Percentiles rank a stretch among this genome's conserved stretches.
These are phyloP conservation scores for Beauveria asiatica DNA, from an alignment of 2,329 filamentous ascomycete species.

Conservation along the genomic window DNA sequence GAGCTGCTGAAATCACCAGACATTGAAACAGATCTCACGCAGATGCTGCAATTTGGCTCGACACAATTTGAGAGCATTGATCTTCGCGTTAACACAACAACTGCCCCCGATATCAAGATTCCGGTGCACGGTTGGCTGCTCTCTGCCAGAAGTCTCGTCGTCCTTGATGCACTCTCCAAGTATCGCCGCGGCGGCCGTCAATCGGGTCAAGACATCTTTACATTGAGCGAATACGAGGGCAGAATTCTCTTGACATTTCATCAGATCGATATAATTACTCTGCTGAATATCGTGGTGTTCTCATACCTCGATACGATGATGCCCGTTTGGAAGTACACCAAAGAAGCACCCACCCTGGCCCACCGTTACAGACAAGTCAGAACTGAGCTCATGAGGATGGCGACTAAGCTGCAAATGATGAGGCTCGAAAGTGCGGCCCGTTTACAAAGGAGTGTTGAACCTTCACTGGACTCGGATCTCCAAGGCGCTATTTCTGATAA, in stretches of 20 bases:
- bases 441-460: conserved; percentile 58
- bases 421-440: conserved; percentile 70
- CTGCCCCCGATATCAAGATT: conserved; percentile 59
- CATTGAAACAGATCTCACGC: conserved; percentile 53
- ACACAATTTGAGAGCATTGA: conserved; percentile 35
- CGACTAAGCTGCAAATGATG: conserved; percentile 59
- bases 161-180: conserved; percentile 54
- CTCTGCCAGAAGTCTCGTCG: conserved; percentile 59
- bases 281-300: conserved; percentile 74
- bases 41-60: conserved; percentile 36
- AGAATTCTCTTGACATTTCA: conserved; percentile 55
- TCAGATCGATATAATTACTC: conserved; percentile 63
- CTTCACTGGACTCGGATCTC: conserved; percentile 61
- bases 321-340: conserved; percentile 79
- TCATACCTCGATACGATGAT: conserved; percentile 72
- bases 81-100: conserved; percentile 44
- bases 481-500: conserved; percentile 58
- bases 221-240: conserved; percentile 32
- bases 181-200: conserved; percentile 33
- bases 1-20: conserved; percentile 54
- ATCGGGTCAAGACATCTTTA: conserved; percentile 21
- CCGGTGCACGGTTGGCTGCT: conserved; percentile 80
- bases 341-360: conserved; percentile 55
- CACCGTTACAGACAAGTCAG: conserved; percentile 72
- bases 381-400: conserved; percentile 79